phyloP scores from a whole-genome alignment of 352 stramenopile genomes.

The Phytophthora parvispora region DNA sequence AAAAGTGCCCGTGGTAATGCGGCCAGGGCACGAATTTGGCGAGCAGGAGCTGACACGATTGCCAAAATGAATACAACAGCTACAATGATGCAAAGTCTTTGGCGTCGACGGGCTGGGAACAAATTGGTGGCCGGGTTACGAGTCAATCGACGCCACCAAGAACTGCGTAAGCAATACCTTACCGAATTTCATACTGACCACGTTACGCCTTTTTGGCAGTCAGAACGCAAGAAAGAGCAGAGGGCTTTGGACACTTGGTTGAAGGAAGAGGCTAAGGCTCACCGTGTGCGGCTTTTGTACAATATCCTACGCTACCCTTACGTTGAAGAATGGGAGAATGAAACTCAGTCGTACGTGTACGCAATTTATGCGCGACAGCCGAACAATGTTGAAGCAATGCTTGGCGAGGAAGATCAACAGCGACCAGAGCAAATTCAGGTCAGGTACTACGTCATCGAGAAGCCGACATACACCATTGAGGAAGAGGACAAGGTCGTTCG shows the following conservation, averaged over 20 bases:
- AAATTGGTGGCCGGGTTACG: slow-evolving; percentile 55
- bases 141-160: slow-evolving; percentile 34
- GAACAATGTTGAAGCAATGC: neutral
- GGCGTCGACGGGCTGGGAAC: slow-evolving; percentile 55
- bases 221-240: slow-evolving; percentile 68
- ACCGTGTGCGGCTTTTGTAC: slow-evolving; percentile 48
- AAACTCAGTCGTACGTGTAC: slow-evolving; percentile 53
- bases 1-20: slow-evolving; percentile 21
- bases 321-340: slow-evolving; percentile 66
- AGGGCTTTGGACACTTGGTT: slow-evolving; percentile 57
- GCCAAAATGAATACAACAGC: slow-evolving; percentile 48
- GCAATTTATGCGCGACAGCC: slow-evolving; percentile 27
- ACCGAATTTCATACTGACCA: slow-evolving; percentile 63
- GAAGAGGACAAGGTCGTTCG: slow-evolving; percentile 61
- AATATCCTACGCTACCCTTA: slow-evolving; percentile 65
- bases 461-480: slow-evolving; percentile 69
- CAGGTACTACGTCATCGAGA: slow-evolving; percentile 36
- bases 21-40: slow-evolving; percentile 47
- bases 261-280: slow-evolving; percentile 37
- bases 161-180: slow-evolving; percentile 60
- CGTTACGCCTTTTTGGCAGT: slow-evolving; percentile 74
- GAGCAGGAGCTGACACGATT: slow-evolving; percentile 30
- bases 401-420: slow-evolving; percentile 12
- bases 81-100: slow-evolving; percentile 57
- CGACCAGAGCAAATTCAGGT: slow-evolving; percentile 24